Conservation (phyloP, 768 basidiomycete species). For the Pleurotus tuoliensis region DNA sequence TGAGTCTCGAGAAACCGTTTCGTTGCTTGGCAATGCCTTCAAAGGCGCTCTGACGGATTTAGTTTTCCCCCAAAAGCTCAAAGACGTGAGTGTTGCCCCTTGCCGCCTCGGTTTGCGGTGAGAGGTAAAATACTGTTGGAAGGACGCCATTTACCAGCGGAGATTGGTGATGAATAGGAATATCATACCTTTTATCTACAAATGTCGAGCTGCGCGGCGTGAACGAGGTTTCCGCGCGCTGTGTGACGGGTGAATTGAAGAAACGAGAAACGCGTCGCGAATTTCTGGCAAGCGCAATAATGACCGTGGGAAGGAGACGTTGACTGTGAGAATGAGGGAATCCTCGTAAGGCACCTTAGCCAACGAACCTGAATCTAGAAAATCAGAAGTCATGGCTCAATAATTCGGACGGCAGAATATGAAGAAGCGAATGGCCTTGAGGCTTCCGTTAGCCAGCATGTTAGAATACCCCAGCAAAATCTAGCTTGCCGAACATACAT, state of each 20-base stretch:
- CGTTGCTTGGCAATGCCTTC: conserved; percentile 11
- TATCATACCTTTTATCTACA: conserved; percentile 9
- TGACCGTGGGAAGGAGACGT: not conserved
- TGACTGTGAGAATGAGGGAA: not conserved
- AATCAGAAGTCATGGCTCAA: not conserved
- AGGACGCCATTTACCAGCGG: conserved; percentile 15
- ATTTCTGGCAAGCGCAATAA: not conserved
- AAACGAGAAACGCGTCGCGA: not conserved
- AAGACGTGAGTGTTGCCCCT: conserved; percentile 14
- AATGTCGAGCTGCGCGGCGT: conserved; percentile 8
- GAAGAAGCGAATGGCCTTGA: too few species aligned
- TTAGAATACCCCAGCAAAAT: too few species aligned
- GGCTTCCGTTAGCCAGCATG: too few species aligned
- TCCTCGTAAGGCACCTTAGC: not conserved
- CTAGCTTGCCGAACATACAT: too few species aligned
- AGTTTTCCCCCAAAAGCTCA: conserved; percentile 19
- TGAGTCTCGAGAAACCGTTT: not conserved
- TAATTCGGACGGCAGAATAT: too few species aligned
- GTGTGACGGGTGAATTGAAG: not conserved
- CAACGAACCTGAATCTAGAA: not conserved
- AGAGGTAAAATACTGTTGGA: conserved; percentile 26
- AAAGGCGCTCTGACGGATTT: conserved; percentile 16
- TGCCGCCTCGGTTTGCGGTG: conserved; percentile 13
- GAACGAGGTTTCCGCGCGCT: conserved; percentile 17
- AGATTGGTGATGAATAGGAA: not conserved